These are phyloP conservation scores for Penicillium herquei DNA, from an alignment of 495 filamentous ascomycete genomes.

Conservation along the genomic window DNA sequence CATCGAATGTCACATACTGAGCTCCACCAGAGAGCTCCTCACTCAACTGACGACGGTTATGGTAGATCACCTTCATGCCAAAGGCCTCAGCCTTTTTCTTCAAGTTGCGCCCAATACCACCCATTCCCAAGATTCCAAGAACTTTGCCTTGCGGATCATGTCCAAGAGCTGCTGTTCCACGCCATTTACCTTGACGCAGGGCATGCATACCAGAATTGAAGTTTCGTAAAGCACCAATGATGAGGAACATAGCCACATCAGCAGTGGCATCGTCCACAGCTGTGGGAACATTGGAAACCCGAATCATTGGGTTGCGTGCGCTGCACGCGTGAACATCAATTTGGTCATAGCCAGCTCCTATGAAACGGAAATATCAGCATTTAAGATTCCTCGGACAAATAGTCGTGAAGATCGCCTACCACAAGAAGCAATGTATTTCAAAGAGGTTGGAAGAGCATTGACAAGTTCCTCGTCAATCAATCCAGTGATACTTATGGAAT, in stretches of 20 bases:
- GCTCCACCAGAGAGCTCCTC: slow-evolving; percentile 58
- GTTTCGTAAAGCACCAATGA: slow-evolving; percentile 72
- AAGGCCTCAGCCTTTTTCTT: slow-evolving; percentile 57
- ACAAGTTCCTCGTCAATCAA: slow-evolving; percentile 65
- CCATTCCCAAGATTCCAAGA: slow-evolving; percentile 81
- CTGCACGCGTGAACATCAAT: slow-evolving; percentile 71
- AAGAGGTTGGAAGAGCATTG: slow-evolving; percentile 51
- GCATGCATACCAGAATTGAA: slow-evolving; percentile 62
- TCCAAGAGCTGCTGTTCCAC: slow-evolving; percentile 49
- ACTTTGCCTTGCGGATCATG: slow-evolving; percentile 65
- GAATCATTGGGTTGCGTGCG: slow-evolving; percentile 52
- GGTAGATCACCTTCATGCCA: slow-evolving; percentile 67
- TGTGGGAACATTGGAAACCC: slow-evolving; percentile 77
- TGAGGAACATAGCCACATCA: slow-evolving; percentile 73
- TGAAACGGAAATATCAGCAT: background rate
- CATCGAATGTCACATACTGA: slow-evolving; percentile 67
- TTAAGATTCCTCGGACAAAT: background rate
- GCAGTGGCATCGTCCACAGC: slow-evolving; percentile 81
- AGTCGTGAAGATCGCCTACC: slow-evolving; percentile 27
- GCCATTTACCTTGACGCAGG: slow-evolving; percentile 60
- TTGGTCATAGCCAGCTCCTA: slow-evolving; percentile 80
- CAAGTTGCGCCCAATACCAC: slow-evolving; percentile 71
- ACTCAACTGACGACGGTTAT: slow-evolving; percentile 58
- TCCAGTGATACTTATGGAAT: slow-evolving; percentile 65
- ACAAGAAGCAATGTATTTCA: slow-evolving; percentile 57